Conservation (phyloP, 108 stramenopile species). For the Nitzschia palea region DNA sequence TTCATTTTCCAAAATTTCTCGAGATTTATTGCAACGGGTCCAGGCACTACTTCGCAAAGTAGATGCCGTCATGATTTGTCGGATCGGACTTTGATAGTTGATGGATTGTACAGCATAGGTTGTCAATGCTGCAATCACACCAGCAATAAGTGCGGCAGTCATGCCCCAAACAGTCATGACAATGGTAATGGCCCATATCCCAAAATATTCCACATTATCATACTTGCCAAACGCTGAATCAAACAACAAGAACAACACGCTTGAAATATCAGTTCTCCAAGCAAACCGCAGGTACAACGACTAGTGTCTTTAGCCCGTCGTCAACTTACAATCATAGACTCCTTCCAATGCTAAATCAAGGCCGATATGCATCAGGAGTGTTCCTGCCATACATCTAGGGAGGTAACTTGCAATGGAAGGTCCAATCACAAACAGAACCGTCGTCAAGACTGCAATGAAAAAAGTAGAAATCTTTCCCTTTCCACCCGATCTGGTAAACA, state of each 20-base stretch:
- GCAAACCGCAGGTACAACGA: neutral
- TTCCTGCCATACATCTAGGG: slow-evolving; percentile 86
- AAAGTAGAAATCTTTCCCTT: slow-evolving; percentile 48
- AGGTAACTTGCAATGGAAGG: slow-evolving; percentile 62
- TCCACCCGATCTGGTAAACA: slow-evolving; percentile 81
- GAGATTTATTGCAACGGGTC: slow-evolving; percentile 46
- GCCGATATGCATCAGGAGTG: slow-evolving; percentile 80
- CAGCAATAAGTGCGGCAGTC: slow-evolving; percentile 67
- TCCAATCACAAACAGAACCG: slow-evolving; percentile 66
- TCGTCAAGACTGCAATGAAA: slow-evolving; percentile 34
- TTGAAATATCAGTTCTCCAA: neutral
- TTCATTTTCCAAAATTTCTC: slow-evolving; percentile 45
- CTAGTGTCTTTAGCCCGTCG: neutral
- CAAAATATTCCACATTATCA: slow-evolving; percentile 57
- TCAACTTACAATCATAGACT: slow-evolving; percentile 43
- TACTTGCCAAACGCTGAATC: slow-evolving; percentile 51
- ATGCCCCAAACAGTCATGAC: slow-evolving; percentile 75
- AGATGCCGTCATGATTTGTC: slow-evolving; percentile 65
- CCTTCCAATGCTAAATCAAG: slow-evolving; percentile 84
- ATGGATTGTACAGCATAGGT: slow-evolving; percentile 64
- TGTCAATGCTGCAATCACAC: slow-evolving; percentile 55
- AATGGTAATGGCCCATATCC: slow-evolving; percentile 59
- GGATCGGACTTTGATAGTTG: slow-evolving; percentile 58
- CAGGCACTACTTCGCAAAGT: slow-evolving; percentile 53
- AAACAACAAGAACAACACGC: neutral